Conservation (phyloP, 805 yeast genomes). For the Metschnikowia henanensis region DNA sequence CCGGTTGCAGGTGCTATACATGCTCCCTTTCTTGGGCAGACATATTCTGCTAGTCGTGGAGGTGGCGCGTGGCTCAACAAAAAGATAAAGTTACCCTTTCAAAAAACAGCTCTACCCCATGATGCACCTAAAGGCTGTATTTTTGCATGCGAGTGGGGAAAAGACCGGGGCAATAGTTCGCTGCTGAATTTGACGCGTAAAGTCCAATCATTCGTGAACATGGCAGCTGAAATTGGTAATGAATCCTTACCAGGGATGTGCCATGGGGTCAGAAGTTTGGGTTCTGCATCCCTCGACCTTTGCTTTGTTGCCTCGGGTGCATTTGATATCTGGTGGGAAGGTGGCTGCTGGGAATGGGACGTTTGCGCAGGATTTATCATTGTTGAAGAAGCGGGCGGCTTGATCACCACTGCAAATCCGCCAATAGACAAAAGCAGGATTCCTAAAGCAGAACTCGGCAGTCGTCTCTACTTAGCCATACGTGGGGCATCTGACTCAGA, state of each 20-base stretch:
- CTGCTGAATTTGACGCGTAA: conserved; percentile 14
- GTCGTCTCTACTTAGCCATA: conserved; percentile 16
- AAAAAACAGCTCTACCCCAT: too few relatives aligned
- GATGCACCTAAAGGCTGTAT: too few relatives aligned
- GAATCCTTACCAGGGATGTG: conserved; percentile 9
- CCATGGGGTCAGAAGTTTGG: conserved; percentile 18
- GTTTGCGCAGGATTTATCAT: conserved; percentile 17
- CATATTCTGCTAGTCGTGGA: too few relatives aligned
- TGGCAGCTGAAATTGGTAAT: conserved; percentile 14
- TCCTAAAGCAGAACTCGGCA: conserved; percentile 11
- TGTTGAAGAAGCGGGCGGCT: too few relatives aligned
- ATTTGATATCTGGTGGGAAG: conserved; percentile 19
- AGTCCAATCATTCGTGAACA: conserved; percentile 13
- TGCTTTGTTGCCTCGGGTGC: conserved; percentile 18
- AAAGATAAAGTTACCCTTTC: too few relatives aligned
- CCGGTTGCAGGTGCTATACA: too few relatives aligned
- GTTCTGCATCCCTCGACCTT: conserved; percentile 17
- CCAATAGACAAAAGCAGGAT: conserved; percentile 5
- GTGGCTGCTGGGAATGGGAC: conserved; percentile 22
- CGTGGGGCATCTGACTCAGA: conserved; percentile 12
- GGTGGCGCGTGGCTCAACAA: too few relatives aligned
- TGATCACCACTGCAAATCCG: conserved; percentile 15
- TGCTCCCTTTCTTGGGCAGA: too few relatives aligned
- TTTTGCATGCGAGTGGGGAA: too few relatives aligned
- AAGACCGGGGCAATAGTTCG: too few relatives aligned